Evolutionary conservation across 2,329 filamentous ascomycete genomes (phyloP).

Genomic region (Trichoderma koningii): DNA sequence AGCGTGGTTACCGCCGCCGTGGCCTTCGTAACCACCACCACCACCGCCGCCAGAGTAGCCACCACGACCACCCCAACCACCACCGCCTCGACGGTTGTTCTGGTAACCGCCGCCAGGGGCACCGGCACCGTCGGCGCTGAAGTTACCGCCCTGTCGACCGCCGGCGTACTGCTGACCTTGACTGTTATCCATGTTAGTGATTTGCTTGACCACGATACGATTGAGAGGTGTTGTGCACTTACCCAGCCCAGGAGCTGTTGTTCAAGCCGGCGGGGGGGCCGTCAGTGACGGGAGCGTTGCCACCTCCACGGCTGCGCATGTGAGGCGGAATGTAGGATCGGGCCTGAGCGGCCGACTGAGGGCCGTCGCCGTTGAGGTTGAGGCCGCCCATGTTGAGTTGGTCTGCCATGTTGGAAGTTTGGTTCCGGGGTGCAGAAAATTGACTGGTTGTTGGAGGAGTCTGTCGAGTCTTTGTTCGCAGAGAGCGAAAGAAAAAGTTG

Average conservation of each 20-base stretch:
- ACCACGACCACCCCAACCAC: constrained; percentile 42
- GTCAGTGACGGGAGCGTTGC: constrained; percentile 35
- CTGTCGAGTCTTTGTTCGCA: neutral
- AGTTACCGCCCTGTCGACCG: constrained; percentile 26
- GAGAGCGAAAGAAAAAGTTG: constrained; percentile 19
- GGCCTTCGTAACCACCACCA: constrained; percentile 42
- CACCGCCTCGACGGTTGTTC: constrained; percentile 40
- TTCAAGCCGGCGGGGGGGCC: constrained; percentile 32
- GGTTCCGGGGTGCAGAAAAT: constrained; percentile 31
- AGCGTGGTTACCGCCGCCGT: constrained; percentile 53
- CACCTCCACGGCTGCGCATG: constrained; percentile 61
- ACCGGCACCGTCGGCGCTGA: constrained; percentile 6
- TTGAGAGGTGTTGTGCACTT: constrained; percentile 34
- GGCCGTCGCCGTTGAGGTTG: constrained; percentile 56
- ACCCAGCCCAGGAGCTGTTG: constrained; percentile 46
- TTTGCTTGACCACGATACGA: neutral
- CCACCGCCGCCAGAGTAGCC: constrained; percentile 37
- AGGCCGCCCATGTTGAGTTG: constrained; percentile 81
- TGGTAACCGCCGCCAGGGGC: constrained; percentile 28
- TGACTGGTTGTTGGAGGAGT: constrained; percentile 14
- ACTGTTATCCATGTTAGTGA: neutral
- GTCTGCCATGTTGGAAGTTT: constrained; percentile 67
- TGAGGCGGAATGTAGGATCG: constrained; percentile 86
- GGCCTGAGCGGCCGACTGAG: constrained; percentile 37
- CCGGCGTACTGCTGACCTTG: neutral